A percentile compares a stretch with the other conserved stretches of the same genome.
phyloP scores from a whole-genome alignment of 352 stramenopile genomes.

The Globisporangium camurandrum region DNA sequence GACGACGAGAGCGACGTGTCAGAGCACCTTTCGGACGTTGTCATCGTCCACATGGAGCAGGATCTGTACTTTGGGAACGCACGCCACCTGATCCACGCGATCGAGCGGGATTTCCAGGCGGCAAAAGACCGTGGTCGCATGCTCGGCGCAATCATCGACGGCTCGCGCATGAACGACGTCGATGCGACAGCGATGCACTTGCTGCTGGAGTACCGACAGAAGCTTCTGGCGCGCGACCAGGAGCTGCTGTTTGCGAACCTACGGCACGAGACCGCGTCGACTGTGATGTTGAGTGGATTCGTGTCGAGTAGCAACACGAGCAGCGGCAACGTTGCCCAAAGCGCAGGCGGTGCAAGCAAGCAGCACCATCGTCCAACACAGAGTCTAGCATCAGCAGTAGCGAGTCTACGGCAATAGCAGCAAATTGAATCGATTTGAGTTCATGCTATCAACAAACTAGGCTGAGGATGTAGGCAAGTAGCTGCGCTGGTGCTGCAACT shows the following conservation, averaged over 20 bases:
- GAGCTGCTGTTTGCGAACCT: conserved; percentile 10
- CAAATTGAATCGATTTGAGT: too few species aligned
- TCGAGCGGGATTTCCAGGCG: conserved; percentile 28
- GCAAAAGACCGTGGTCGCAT: conserved; percentile 20
- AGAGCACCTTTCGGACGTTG: conserved; percentile 27
- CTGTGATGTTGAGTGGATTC: conserved; percentile 6
- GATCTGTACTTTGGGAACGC: conserved; percentile 70
- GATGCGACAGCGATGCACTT: conserved; percentile 14
- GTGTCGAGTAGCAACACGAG: too few species aligned
- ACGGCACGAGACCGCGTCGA: conserved; percentile 4
- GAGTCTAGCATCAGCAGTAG: conserved; percentile 1
- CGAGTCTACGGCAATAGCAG: background rate
- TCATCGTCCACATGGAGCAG: conserved; percentile 55
- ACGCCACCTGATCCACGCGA: conserved; percentile 50
- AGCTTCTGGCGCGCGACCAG: conserved; percentile 7
- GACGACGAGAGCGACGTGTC: background rate
- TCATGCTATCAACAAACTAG: too few species aligned
- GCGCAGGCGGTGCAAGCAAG: background rate
- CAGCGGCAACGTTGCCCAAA: background rate
- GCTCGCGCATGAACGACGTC: conserved; percentile 18
- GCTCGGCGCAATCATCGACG: conserved; percentile 23
- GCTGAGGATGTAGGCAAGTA: too few species aligned
- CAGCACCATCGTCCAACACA: background rate
- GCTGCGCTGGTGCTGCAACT: too few species aligned
- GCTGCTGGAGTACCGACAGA: conserved; percentile 8